Evolutionary conservation across 1,139 yeast species (phyloP), one percentile per base, ranked within the genome.

Genomic region (Candida tropicalis): DNA sequence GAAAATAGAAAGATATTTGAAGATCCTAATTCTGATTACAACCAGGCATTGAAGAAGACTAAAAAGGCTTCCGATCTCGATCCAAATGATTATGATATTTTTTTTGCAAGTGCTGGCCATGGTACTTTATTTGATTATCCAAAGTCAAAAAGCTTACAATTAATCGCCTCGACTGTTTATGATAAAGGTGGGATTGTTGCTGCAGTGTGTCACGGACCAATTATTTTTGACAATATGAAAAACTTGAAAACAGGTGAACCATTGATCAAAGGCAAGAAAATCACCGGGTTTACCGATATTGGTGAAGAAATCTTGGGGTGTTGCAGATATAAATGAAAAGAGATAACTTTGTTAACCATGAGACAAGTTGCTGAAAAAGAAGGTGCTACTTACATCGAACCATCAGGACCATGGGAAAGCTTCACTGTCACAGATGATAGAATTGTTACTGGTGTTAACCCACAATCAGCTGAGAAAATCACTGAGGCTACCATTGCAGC

Each of bases 131-230:
- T 70, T 52, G 87, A 82, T 57, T 81, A 71, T 58, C 82, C 83
- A 39, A 63, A 59, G 3, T 83, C 84, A 15, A 59, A 57, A 5
- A 68, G 56, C n/a, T 63, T 81, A 41, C 79, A 75, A 46, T 51
- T 58, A 23, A 50, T 79, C 35, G 81, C 80, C 20, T 61, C 66
- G 33, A 60, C 65, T 11, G 72, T 81, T 40, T 79, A 75, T 57
- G 65, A 63, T 35, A 63, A 71, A 28, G 77, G 77, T 25, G 85
- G 85, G 38, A 73, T 79, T 33, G 75, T 82, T 23, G 59, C 81
- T 34, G 84, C 86, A 12, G 86, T 82, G 16, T 82, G 88, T 62
- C 87, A 82, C 51, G 88, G 87, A 5, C 84, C 86, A 9, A 72
- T 74, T 35, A 68, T 81, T 48, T 75, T 82, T 44, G 73, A 68